Conservation (phyloP, 1,139 yeast genomes). For the Yamadazyma atlantica region DNA sequence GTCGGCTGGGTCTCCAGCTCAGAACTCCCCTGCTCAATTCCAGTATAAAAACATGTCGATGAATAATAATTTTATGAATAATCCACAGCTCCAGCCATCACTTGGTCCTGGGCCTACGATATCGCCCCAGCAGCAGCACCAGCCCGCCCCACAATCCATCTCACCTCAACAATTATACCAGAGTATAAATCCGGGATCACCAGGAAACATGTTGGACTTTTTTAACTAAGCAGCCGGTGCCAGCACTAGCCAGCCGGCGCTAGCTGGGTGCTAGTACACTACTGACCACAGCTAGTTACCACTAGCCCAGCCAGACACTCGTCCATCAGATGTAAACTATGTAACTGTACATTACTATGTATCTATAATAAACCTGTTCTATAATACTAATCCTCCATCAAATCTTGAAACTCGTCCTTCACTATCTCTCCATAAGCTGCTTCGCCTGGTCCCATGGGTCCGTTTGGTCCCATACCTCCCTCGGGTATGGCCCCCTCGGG, state of each 20-base stretch:
- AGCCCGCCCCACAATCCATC: conserved; percentile 14
- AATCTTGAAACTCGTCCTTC: conserved; percentile 41
- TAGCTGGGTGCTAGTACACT: no score
- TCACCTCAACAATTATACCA: conserved; percentile 44
- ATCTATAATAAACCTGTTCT: not conserved
- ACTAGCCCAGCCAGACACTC: no score
- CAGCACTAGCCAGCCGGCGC: no score
- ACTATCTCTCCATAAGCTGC: conserved; percentile 41
- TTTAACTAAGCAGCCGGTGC: conserved; percentile 12
- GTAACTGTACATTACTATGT: conserved; percentile 5
- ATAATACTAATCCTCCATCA: conserved; percentile 21
- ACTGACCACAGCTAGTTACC: no score
- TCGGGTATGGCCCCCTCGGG: not conserved
- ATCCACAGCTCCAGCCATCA: conserved; percentile 4
- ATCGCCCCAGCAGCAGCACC: conserved; percentile 5
- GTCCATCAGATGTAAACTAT: no score
- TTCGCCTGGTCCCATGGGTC: no score
- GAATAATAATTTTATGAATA: conserved; percentile 7
- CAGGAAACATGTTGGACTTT: conserved; percentile 18
- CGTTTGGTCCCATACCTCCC: not conserved
- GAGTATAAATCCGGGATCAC: conserved; percentile 18
- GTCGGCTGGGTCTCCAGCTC: no score
- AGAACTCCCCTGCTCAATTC: not conserved
- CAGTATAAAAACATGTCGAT: conserved; percentile 4
- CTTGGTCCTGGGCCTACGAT: no score